These are phyloP conservation scores for Cruciata laevipes DNA, from an alignment of 257 asterid species.

Conservation along the genomic window DNA sequence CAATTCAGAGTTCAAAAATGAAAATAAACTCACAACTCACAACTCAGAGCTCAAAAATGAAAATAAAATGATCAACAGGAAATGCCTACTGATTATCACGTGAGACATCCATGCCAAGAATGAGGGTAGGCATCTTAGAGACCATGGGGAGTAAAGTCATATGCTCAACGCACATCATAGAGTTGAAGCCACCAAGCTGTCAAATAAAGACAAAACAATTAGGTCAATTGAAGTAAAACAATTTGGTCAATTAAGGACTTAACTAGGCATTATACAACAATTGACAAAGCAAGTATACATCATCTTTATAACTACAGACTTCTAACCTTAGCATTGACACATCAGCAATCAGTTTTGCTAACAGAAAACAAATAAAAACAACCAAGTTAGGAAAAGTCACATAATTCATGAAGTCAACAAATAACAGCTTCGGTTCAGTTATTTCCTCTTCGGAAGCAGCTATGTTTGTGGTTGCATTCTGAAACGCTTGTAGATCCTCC, in stretches of 20 bases:
- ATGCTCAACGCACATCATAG: conserved; percentile 56
- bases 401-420: conserved; percentile 50
- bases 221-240: neutral
- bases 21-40: too few relatives aligned
- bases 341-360: conserved; percentile 3
- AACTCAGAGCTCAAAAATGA: too few relatives aligned
- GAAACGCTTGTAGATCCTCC: conserved; percentile 82
- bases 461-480: conserved; percentile 74
- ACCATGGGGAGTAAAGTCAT: conserved; percentile 55
- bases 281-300: neutral
- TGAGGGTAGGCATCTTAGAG: conserved; percentile 69
- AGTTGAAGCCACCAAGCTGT: conserved; percentile 90
- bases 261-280: too few relatives aligned
- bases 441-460: conserved; percentile 91
- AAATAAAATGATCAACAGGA: too few relatives aligned
- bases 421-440: conserved; percentile 75
- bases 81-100: too few relatives aligned
- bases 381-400: conserved; percentile 27
- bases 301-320: neutral
- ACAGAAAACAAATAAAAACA: neutral
- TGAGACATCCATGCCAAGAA: conserved; percentile 93
- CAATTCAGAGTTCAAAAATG: neutral
- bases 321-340: conserved; percentile 65
- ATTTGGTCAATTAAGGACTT: neutral
- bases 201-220: neutral